Conservation (phyloP, 768 basidiomycete species). For the Pleurotus tuoliensis region DNA sequence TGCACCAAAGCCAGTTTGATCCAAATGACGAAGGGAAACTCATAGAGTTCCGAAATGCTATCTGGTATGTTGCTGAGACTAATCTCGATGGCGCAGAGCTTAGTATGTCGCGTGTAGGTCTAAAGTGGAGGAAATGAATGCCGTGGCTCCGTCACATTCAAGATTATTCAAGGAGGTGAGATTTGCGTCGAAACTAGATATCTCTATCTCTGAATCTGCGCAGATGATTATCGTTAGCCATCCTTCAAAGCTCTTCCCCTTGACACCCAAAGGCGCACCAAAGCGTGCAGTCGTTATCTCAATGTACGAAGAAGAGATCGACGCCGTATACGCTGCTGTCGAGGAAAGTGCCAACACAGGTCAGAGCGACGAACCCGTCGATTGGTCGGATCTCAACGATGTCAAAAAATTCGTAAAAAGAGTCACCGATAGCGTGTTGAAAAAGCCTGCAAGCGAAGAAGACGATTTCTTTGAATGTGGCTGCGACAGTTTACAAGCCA, state of each 20-base stretch:
- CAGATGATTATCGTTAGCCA: constrained; percentile 33
- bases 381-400: constrained; percentile 12
- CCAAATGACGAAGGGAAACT: constrained; percentile 21
- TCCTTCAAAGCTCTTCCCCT: constrained; percentile 18
- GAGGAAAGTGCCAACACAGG: constrained; percentile 5
- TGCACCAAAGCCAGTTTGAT: constrained; percentile 22
- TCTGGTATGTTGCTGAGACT: constrained; percentile 21
- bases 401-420: constrained; percentile 21
- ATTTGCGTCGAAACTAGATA: background rate
- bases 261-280: constrained; percentile 32
- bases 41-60: constrained; percentile 25
- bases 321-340: constrained; percentile 24
- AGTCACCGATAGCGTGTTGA: constrained; percentile 25
- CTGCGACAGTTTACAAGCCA: constrained; percentile 26
- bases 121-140: constrained; percentile 45
- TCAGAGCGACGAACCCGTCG: constrained; percentile 8
- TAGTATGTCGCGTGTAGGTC: constrained; percentile 18
- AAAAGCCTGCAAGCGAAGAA: constrained; percentile 15
- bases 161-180: constrained; percentile 7
- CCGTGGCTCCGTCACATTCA: constrained; percentile 33
- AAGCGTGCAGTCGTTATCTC: constrained; percentile 29
- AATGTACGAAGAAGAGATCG: constrained; percentile 35
- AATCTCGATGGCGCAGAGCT: background rate
- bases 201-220: background rate
- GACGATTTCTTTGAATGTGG: constrained; percentile 29